phyloP scores from a whole-genome alignment of 805 yeast genomes.

The Cyberlindnera maclurae region DNA sequence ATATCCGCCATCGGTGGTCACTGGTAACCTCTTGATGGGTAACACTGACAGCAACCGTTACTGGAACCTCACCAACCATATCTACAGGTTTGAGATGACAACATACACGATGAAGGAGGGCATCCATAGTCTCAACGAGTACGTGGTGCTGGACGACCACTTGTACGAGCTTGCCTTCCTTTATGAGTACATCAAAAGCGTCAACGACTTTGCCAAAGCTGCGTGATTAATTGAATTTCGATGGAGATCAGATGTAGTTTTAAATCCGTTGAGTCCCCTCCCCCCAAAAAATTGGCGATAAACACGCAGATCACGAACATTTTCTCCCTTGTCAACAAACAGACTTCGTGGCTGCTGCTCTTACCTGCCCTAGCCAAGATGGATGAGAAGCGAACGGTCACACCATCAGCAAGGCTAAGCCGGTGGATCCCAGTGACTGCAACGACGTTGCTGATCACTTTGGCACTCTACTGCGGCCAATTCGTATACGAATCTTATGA shows the following conservation, averaged over 20 bases:
- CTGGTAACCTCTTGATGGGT: constrained; percentile 56
- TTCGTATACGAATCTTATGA: neutral
- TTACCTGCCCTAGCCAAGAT: no score
- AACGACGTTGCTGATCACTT: neutral
- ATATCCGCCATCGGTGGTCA: constrained; percentile 31
- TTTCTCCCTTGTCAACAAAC: no score
- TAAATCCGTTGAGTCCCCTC: no score
- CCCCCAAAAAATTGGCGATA: no score
- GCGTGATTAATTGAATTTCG: neutral
- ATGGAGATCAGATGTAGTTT: neutral
- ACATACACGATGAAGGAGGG: constrained; percentile 27
- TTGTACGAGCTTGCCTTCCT: constrained; percentile 44
- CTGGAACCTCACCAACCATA: constrained; percentile 53
- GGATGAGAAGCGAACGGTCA: neutral
- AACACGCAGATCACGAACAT: no score
- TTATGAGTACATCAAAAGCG: constrained; percentile 40
- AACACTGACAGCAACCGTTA: constrained; percentile 67
- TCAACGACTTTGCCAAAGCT: constrained; percentile 23
- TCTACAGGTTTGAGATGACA: constrained; percentile 55
- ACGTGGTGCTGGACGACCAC: constrained; percentile 42
- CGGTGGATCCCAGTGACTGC: neutral
- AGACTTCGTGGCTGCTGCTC: no score
- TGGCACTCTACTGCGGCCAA: neutral
- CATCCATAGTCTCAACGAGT: constrained; percentile 54
- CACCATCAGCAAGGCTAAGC: neutral